These are phyloP conservation scores for Hypoxylon lienhwacheense DNA, from an alignment of 495 filamentous ascomycete species.

Conservation along the genomic window DNA sequence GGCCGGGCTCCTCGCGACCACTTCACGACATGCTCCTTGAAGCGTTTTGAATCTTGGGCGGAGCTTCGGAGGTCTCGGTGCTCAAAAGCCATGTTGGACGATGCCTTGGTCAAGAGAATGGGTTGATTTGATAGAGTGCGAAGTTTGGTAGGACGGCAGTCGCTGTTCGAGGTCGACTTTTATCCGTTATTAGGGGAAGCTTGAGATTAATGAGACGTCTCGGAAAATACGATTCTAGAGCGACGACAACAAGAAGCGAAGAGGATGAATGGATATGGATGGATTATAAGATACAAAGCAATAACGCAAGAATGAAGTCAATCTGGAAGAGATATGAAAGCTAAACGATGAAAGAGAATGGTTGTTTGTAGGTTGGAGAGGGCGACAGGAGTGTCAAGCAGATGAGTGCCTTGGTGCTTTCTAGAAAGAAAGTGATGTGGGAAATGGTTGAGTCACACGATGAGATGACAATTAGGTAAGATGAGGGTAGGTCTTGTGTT, in stretches of 20 bases:
- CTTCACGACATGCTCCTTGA: conserved; percentile 47
- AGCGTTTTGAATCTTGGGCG: conserved; percentile 47
- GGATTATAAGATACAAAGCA: conserved; percentile 7
- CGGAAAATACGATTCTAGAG: neutral
- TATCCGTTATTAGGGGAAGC: neutral
- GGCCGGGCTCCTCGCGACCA: conserved; percentile 44
- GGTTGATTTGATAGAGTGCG: neutral
- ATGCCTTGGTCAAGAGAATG: neutral
- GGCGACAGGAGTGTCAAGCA: conserved; percentile 8
- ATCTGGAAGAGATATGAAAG: conserved; percentile 1
- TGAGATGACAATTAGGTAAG: conserved; percentile 37
- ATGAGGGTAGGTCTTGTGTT: conserved; percentile 32
- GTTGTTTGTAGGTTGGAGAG: conserved; percentile 5
- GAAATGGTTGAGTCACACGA: conserved; percentile 22
- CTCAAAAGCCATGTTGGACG: conserved; percentile 37
- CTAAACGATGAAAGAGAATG: conserved; percentile 3
- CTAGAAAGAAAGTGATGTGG: conserved; percentile 22
- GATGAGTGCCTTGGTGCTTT: conserved; percentile 23
- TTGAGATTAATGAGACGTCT: neutral
- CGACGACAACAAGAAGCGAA: conserved; percentile 13
- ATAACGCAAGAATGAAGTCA: conserved; percentile 12
- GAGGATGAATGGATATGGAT: conserved; percentile 3
- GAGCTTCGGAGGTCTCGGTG: conserved; percentile 50
- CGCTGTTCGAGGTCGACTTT: conserved; percentile 3
- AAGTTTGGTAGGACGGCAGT: neutral